phyloP scores from a whole-genome alignment of 2,329 filamentous ascomycete genomes.

The Trichoderma brevicompactum region DNA sequence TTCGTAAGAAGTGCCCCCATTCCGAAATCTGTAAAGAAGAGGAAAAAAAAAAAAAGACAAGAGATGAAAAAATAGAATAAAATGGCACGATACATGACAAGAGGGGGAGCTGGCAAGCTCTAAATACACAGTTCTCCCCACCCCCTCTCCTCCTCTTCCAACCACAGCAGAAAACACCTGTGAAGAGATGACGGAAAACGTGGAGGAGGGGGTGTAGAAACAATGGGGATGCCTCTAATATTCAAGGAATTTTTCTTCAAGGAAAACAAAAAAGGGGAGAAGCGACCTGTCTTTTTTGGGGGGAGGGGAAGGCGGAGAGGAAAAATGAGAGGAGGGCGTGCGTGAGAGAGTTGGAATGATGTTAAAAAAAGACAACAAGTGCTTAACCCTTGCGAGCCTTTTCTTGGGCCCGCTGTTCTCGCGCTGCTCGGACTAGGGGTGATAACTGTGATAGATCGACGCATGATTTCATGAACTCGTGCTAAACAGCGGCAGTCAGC shows the following conservation, averaged over 20 bases:
- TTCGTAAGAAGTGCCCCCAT: constrained; percentile 18
- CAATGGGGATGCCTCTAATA: constrained; percentile 15
- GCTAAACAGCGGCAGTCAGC: constrained; percentile 52
- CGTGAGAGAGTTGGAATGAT: not conserved
- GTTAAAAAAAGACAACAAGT: not conserved
- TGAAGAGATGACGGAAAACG: not conserved
- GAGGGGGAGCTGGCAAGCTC: constrained; percentile 10
- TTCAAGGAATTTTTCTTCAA: constrained; percentile 8
- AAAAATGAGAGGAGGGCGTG: not conserved
- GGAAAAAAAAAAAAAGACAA: constrained; percentile 2
- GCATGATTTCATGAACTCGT: constrained; percentile 79
- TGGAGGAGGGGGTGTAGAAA: not conserved
- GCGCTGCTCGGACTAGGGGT: constrained; percentile 83
- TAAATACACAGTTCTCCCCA: constrained; percentile 18
- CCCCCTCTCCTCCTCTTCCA: too few relatives aligned
- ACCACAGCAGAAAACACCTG: not conserved
- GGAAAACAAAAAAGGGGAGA: not conserved
- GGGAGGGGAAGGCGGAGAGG: not conserved
- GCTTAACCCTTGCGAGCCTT: constrained; percentile 66
- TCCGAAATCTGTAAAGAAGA: not conserved
- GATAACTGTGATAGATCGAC: constrained; percentile 77
- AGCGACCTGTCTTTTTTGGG: not conserved
- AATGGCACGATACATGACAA: constrained; percentile 5
- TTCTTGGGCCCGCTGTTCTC: constrained; percentile 84
- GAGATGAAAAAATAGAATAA: not conserved